Conservation (phyloP, 2,329 filamentous ascomycete species). For the Aspergillus bombycis region DNA sequence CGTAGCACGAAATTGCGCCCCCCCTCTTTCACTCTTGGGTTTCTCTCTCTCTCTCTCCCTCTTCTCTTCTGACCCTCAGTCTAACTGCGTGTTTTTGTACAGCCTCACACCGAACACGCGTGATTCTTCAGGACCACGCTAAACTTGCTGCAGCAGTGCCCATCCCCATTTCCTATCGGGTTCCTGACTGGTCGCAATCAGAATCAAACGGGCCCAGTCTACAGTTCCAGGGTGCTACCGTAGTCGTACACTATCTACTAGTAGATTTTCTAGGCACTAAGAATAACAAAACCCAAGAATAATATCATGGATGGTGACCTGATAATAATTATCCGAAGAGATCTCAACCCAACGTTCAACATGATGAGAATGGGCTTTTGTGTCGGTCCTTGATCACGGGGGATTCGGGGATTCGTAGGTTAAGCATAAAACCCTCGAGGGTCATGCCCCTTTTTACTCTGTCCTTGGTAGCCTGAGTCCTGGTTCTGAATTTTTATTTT, state of each 20-base stretch:
- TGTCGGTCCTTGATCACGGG: not conserved
- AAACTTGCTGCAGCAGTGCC: conserved; percentile 1
- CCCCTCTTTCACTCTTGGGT: not conserved
- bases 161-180: not conserved
- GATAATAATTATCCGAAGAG: conserved; percentile 1
- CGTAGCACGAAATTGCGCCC: not conserved
- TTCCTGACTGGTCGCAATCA: conserved; percentile 1
- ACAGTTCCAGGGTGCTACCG: not conserved
- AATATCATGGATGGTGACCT: not conserved
- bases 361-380: not conserved
- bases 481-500: not conserved
- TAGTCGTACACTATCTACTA: not conserved
- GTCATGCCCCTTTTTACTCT: conserved; percentile 6
- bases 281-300: not conserved
- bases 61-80: not conserved
- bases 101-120: conserved; percentile 5
- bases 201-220: not conserved
- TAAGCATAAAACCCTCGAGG: not conserved
- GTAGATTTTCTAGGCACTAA: not conserved
- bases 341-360: not conserved
- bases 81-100: not conserved
- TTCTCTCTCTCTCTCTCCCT: too few relatives aligned
- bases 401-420: not conserved
- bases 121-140: conserved; percentile 6
- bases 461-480: not conserved